Conservation (phyloP, 345 rosid species). For the Corymbia maculata region DNA sequence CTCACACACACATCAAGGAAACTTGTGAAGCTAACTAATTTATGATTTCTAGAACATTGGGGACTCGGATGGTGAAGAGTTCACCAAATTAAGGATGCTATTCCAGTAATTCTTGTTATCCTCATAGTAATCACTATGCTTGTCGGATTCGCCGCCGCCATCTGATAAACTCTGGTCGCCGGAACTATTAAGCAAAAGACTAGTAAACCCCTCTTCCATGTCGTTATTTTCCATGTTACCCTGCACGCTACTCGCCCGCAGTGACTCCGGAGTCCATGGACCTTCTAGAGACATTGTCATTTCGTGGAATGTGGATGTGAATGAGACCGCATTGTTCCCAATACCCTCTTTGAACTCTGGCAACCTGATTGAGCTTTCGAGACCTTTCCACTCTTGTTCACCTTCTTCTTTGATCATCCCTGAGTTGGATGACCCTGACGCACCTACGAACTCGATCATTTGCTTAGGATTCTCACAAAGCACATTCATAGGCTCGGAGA, state of each 20-base stretch:
- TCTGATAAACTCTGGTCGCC: slow-evolving; percentile 32
- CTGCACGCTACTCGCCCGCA: slow-evolving; percentile 4
- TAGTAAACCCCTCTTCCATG: slow-evolving; percentile 74
- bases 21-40: background rate
- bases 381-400: slow-evolving; percentile 43
- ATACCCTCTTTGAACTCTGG: slow-evolving; percentile 16
- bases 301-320: slow-evolving; percentile 32
- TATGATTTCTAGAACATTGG: slow-evolving; percentile 36
- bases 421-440: slow-evolving; percentile 35
- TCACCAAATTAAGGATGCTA: slow-evolving; percentile 85
- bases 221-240: slow-evolving; percentile 7
- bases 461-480: slow-evolving; percentile 19
- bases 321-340: slow-evolving; percentile 32
- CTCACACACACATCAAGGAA: background rate
- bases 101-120: slow-evolving; percentile 97
- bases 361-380: slow-evolving; percentile 11
- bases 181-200: slow-evolving; percentile 53
- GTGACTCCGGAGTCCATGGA: slow-evolving; percentile 37
- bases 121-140: slow-evolving; percentile 45
- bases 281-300: slow-evolving; percentile 38
- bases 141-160: slow-evolving; percentile 22
- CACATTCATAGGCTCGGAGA: slow-evolving; percentile 35
- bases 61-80: slow-evolving; percentile 75
- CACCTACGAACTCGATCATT: slow-evolving; percentile 43
- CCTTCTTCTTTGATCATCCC: slow-evolving; percentile 45